Evolutionary conservation across 768 basidiomycete genomes (phyloP).

Genomic region (Mycena olivaceomarginata): DNA sequence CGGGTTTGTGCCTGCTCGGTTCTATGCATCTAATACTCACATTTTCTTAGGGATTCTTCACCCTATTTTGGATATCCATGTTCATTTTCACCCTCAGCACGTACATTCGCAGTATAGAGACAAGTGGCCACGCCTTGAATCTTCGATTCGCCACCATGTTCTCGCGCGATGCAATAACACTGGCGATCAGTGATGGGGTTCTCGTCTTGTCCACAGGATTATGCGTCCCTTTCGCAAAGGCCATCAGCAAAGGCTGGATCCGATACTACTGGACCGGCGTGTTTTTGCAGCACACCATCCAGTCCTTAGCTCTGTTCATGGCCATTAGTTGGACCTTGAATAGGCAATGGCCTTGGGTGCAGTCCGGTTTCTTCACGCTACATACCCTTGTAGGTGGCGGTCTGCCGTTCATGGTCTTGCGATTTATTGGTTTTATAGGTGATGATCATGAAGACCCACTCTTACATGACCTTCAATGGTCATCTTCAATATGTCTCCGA

Average conservation of each 20-base stretch:
- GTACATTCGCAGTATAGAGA: constrained; percentile 85
- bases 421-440: constrained; percentile 60
- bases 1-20: constrained; percentile 68
- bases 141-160: constrained; percentile 91
- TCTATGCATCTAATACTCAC: constrained; percentile 14
- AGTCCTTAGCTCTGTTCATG: constrained; percentile 81
- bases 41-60: constrained; percentile 87
- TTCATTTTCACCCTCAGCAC: constrained; percentile 89
- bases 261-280: constrained; percentile 86
- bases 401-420: not conserved
- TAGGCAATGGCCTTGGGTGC: constrained; percentile 98
- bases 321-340: constrained; percentile 95
- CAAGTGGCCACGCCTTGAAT: constrained; percentile 86
- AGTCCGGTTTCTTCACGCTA: constrained; percentile 91
- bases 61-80: constrained; percentile 94
- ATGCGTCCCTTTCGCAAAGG: constrained; percentile 91
- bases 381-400: constrained; percentile 83
- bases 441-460: constrained; percentile 98
- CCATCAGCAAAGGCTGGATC: constrained; percentile 86
- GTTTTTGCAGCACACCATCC: constrained; percentile 87
- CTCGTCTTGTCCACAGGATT: constrained; percentile 86
- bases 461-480: constrained; percentile 93
- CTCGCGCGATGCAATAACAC: constrained; percentile 87
- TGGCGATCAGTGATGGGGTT: constrained; percentile 90
- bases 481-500: constrained; percentile 75